Conservation (phyloP, 176 grass and related monocot species). For the Zea luxurians region DNA sequence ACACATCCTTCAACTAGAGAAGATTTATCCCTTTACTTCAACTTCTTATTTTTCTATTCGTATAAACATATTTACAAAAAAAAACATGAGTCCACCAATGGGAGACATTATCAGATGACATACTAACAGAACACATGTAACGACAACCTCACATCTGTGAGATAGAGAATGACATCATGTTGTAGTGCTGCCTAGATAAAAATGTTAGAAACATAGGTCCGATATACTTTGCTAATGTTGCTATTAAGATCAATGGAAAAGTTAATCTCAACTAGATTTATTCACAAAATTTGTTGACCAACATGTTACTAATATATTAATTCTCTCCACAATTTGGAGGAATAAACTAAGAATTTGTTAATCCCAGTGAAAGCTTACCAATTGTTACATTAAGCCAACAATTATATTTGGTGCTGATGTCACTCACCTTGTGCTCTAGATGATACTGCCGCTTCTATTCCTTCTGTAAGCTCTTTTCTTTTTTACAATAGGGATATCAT, state of each 20-base stretch:
- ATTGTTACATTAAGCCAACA: conserved; percentile 47
- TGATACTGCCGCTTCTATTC: conserved; percentile 60
- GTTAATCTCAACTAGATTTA: conserved; percentile 23
- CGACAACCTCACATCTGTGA: too few species aligned
- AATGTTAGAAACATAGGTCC: not conserved
- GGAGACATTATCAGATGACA: too few species aligned
- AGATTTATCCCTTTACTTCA: too few species aligned
- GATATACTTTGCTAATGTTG: conserved; percentile 51
- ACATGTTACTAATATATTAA: not conserved
- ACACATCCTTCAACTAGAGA: too few species aligned
- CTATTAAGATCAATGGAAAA: conserved; percentile 77
- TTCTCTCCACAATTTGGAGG: conserved; percentile 60
- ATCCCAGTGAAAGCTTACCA: conserved; percentile 40
- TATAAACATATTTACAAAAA: too few species aligned
- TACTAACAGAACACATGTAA: too few species aligned
- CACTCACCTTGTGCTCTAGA: conserved; percentile 69
- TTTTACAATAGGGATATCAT: not conserved
- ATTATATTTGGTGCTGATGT: conserved; percentile 81
- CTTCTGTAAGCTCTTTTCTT: conserved; percentile 54
- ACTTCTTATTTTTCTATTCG: too few species aligned
- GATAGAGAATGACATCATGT: conserved; percentile 55
- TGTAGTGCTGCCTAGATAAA: conserved; percentile 49
- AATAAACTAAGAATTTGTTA: conserved; percentile 54
- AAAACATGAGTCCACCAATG: too few species aligned
- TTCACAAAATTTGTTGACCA: not conserved